phyloP scores from a whole-genome alignment of 768 basidiomycete genomes.

The Amanita rubescens region DNA sequence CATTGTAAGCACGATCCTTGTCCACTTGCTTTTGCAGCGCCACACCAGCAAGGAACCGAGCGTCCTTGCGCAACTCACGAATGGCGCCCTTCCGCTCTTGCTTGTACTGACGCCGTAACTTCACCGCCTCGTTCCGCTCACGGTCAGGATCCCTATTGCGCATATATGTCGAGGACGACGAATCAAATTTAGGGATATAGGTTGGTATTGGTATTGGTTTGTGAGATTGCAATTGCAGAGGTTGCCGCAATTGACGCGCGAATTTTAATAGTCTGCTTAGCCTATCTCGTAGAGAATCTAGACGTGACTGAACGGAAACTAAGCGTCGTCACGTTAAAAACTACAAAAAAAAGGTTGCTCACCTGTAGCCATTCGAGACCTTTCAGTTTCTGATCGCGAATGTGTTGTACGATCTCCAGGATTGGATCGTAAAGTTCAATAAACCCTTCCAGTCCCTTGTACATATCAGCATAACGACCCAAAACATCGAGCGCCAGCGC shows the following conservation, averaged over 20 bases:
- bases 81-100: constrained; percentile 97
- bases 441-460: constrained; percentile 75
- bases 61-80: constrained; percentile 91
- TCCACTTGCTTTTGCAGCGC: constrained; percentile 77
- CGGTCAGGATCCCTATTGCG: constrained; percentile 86
- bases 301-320: constrained; percentile 34
- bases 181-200: constrained; percentile 91
- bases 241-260: constrained; percentile 60
- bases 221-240: constrained; percentile 84
- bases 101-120: constrained; percentile 84
- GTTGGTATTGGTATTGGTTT: constrained; percentile 94
- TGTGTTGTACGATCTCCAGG: constrained; percentile 42
- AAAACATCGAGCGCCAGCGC: constrained; percentile 56
- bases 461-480: constrained; percentile 63
- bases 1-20: constrained; percentile 77
- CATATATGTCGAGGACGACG: constrained; percentile 62
- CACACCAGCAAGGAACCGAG: constrained; percentile 84
- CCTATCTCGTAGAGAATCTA: constrained; percentile 39
- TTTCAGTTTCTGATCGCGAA: constrained; percentile 40
- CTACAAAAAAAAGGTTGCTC: constrained; percentile 11
- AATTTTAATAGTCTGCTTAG: constrained; percentile 66
- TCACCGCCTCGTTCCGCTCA: constrained; percentile 80
- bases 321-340: constrained; percentile 5
- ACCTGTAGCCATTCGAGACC: constrained; percentile 42
- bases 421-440: constrained; percentile 79